These are phyloP conservation scores for Kwoniella bestiolae DNA, from an alignment of 768 basidiomycete species.

Conservation along the genomic window DNA sequence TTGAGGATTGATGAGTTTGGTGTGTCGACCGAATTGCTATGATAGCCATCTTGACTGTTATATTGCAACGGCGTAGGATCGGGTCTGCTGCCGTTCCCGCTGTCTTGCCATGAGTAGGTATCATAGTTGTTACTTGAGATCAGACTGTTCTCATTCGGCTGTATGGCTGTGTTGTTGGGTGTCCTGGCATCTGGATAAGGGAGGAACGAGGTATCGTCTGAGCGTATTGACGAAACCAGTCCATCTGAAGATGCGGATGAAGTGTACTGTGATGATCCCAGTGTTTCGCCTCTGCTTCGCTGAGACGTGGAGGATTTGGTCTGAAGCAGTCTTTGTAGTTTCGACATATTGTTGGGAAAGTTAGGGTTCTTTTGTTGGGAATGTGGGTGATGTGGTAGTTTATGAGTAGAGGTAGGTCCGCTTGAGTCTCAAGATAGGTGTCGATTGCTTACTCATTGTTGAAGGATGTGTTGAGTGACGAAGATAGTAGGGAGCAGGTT, in stretches of 20 bases:
- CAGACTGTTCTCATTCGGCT: neutral
- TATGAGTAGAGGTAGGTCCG: neutral
- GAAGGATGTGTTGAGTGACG: neutral
- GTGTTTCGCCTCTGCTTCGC: neutral
- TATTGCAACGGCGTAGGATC: neutral
- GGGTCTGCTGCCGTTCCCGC: neutral
- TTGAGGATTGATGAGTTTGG: constrained; percentile 4
- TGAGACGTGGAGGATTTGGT: neutral
- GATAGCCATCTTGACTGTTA: neutral
- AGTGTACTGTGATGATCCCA: neutral
- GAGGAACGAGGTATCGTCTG: constrained; percentile 15
- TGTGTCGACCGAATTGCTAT: neutral
- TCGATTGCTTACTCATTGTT: neutral
- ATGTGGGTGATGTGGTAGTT: neutral
- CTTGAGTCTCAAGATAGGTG: too few species aligned
- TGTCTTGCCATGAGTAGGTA: constrained; percentile 2
- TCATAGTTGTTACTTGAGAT: neutral
- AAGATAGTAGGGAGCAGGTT: neutral
- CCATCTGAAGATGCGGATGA: neutral
- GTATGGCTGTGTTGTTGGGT: constrained; percentile 34
- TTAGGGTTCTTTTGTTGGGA: too few species aligned
- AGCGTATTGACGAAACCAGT: constrained; percentile 15
- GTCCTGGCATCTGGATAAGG: constrained; percentile 33
- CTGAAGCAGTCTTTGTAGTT: neutral
- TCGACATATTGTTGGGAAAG: neutral